phyloP scores from a whole-genome alignment of 345 rosid species.

The Brassica rapa region DNA sequence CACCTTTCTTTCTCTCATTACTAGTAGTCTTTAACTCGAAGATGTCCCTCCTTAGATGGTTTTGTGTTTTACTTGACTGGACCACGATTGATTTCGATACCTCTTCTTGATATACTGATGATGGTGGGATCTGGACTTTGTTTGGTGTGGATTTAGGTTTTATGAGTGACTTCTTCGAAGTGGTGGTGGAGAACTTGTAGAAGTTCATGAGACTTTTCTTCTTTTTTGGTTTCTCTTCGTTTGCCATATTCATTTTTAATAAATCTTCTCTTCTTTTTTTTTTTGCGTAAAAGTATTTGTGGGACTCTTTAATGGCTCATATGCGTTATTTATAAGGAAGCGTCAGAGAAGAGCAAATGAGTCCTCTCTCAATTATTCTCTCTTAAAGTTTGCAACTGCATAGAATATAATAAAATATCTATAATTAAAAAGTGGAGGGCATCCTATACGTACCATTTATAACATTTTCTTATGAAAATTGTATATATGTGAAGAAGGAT shows the following conservation, averaged over 20 bases:
- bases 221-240: slow-evolving; percentile 45
- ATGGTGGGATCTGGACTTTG: slow-evolving; percentile 14
- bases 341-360: slow-evolving; percentile 12
- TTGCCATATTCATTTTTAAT: slow-evolving; percentile 20
- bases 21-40: slow-evolving; percentile 36
- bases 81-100: slow-evolving; percentile 20
- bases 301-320: slow-evolving; percentile 28
- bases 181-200: slow-evolving; percentile 33
- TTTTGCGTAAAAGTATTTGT: background rate
- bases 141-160: slow-evolving; percentile 23
- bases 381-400: slow-evolving; percentile 18
- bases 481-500: background rate
- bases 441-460: slow-evolving; percentile 29
- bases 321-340: slow-evolving; percentile 36
- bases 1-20: slow-evolving; percentile 25
- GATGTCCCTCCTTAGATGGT: slow-evolving; percentile 23
- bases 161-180: slow-evolving; percentile 20
- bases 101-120: slow-evolving; percentile 26
- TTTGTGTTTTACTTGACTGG: slow-evolving; percentile 21
- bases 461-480: background rate
- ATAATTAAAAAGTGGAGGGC: background rate
- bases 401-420: background rate
- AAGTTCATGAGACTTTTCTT: slow-evolving; percentile 47
- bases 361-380: slow-evolving; percentile 34
- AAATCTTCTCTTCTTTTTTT: background rate